These are phyloP conservation scores for Calonectria pauciramosa DNA, from an alignment of 2,329 filamentous ascomycete species.

Conservation along the genomic window DNA sequence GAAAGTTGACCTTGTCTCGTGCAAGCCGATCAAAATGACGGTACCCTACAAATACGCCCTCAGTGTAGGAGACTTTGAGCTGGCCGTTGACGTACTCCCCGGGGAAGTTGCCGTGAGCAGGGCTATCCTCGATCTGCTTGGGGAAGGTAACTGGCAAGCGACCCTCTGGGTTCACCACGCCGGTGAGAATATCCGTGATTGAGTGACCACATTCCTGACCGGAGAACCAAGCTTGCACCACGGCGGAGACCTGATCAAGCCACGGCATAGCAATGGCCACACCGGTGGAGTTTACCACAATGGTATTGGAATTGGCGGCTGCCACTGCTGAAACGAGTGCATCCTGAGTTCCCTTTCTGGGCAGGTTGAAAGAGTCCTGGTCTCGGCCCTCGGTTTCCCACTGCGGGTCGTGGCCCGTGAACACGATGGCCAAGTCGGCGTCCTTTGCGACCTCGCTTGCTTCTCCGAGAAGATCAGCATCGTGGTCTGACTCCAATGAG, in stretches of 20 bases:
- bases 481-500: constrained; percentile 47
- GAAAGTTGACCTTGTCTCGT: constrained; percentile 25
- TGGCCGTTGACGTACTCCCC: constrained; percentile 58
- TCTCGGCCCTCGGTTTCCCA: constrained; percentile 70
- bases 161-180: constrained; percentile 73
- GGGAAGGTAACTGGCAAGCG: constrained; percentile 76
- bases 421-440: constrained; percentile 69
- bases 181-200: constrained; percentile 75
- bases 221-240: constrained; percentile 77
- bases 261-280: constrained; percentile 72
- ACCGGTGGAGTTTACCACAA: constrained; percentile 74
- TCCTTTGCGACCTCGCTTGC: constrained; percentile 69
- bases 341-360: constrained; percentile 65
- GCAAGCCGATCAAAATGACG: constrained; percentile 71
- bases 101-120: constrained; percentile 72
- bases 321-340: constrained; percentile 69
- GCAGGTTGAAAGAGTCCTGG: constrained; percentile 78
- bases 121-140: constrained; percentile 69
- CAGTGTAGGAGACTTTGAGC: constrained; percentile 72
- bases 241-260: constrained; percentile 65
- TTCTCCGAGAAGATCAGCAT: constrained; percentile 53
- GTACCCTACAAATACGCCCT: constrained; percentile 78
- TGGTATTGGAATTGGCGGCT: constrained; percentile 68
- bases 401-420: constrained; percentile 69
- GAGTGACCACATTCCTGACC: constrained; percentile 78